Conservation (phyloP, 257 asterid genomes). For the Solanum paucissectum region DNA sequence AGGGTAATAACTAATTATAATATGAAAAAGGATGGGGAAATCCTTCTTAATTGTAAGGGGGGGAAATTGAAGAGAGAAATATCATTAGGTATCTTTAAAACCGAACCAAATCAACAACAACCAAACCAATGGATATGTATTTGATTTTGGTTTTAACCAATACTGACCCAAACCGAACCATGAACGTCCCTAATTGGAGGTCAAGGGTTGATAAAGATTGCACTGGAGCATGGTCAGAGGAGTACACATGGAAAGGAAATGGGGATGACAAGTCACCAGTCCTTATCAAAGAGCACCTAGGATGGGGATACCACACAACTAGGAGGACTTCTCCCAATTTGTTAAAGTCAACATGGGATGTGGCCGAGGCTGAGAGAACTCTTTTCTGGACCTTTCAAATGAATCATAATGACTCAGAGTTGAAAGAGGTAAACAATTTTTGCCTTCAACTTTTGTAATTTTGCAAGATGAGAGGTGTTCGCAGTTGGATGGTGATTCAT, state of each 20-base stretch:
- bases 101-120: background rate
- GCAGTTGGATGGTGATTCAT: background rate
- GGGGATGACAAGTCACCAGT: background rate
- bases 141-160: background rate
- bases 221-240: background rate
- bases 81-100: background rate
- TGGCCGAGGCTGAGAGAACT: background rate
- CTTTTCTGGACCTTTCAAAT: background rate
- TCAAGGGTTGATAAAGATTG: background rate
- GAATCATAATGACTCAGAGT: background rate
- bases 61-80: background rate
- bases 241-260: background rate
- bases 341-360: background rate
- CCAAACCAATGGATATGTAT: background rate
- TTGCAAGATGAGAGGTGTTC: background rate
- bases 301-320: background rate
- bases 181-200: background rate
- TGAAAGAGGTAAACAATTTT: background rate
- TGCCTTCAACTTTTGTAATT: background rate
- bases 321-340: background rate
- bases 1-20: background rate
- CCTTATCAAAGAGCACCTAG: background rate
- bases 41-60: background rate
- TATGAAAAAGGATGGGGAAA: background rate
- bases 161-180: background rate